Conservation (phyloP, 306 rosid genomes). For the Citrullus amarus region DNA sequence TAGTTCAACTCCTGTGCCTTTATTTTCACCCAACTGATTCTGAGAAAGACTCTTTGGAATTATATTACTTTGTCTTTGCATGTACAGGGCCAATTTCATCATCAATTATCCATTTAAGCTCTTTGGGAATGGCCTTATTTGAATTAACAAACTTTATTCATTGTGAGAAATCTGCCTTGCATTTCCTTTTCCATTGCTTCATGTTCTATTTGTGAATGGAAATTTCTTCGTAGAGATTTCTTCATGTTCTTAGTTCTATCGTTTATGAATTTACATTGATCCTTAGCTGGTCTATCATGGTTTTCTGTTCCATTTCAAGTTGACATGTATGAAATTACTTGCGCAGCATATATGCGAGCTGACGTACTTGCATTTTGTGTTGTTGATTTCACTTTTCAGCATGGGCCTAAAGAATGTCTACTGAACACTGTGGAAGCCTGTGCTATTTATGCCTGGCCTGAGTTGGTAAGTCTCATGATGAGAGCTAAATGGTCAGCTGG, state of each 20-base stretch:
- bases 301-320: not conserved
- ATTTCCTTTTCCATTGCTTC: not conserved
- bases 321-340: not conserved
- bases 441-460: conserved; percentile 68
- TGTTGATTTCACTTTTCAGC: conserved; percentile 36
- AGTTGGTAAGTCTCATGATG: conserved; percentile 34
- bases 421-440: conserved; percentile 80
- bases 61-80: too few species aligned
- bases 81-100: not conserved
- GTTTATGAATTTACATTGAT: not conserved
- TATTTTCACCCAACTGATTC: too few species aligned
- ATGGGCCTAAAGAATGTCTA: conserved; percentile 71
- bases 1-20: too few species aligned
- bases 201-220: not conserved
- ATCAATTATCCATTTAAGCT: not conserved
- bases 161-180: not conserved
- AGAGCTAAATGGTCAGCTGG: not conserved
- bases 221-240: not conserved
- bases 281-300: not conserved
- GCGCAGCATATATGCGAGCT: not conserved
- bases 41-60: too few species aligned
- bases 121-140: not conserved
- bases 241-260: not conserved
- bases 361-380: conserved; percentile 5
- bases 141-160: not conserved